phyloP scores from a whole-genome alignment of 1,284 basidiomycete genomes.

The Naganishia albida region DNA sequence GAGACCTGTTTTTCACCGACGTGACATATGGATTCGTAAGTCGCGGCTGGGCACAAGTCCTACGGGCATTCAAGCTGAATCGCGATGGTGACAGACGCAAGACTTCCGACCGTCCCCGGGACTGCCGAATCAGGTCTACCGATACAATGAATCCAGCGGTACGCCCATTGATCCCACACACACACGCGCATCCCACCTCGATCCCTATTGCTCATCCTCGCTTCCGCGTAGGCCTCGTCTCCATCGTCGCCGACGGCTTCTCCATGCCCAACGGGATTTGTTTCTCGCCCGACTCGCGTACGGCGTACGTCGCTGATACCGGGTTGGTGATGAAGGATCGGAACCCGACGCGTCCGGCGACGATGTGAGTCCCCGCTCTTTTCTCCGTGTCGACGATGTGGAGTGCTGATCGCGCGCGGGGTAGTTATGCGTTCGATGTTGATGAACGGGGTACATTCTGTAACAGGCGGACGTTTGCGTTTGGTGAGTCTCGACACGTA shows the following conservation, averaged over 20 bases:
- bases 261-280: constrained; percentile 60
- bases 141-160: constrained; percentile 61
- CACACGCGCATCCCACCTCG: not conserved
- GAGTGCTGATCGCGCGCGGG: not conserved
- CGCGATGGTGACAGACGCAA: constrained; percentile 45
- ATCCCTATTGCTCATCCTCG: no score
- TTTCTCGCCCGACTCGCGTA: constrained; percentile 66
- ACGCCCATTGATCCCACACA: not conserved
- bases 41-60: constrained; percentile 32
- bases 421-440: constrained; percentile 72
- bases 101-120: constrained; percentile 66
- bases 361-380: constrained; percentile 70
- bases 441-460: constrained; percentile 60
- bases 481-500: constrained; percentile 55
- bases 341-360: constrained; percentile 65
- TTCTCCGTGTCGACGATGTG: not conserved
- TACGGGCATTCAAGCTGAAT: not conserved
- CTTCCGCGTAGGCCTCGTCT: constrained; percentile 60
- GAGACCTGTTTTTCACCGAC: constrained; percentile 71
- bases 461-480: constrained; percentile 72
- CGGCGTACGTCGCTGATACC: constrained; percentile 67
- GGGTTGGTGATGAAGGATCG: constrained; percentile 21
- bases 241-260: constrained; percentile 70
- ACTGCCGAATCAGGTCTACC: constrained; percentile 71
- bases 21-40: constrained; percentile 60